Evolutionary conservation across 768 basidiomycete genomes (phyloP), one percentile per base, ranked within the genome.

Genomic region (Agaricus blazei): DNA sequence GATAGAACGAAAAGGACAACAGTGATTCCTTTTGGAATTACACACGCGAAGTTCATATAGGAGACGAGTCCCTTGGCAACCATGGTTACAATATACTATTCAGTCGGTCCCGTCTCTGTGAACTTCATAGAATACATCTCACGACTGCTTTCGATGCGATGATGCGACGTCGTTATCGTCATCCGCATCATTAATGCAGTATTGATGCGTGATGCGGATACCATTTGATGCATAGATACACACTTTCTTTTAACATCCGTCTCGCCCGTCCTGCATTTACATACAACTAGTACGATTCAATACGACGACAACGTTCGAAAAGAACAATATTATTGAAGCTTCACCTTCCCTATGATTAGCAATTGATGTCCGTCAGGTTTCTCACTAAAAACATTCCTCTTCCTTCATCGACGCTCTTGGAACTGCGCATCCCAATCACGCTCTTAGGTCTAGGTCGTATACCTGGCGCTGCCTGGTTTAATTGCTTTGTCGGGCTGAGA

Each of bases 361-460:
- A 61, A 9, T 63, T 63, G 23, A 68, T 75, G 27, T 88, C 90
- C 7, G 90, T 92, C 75, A 92, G 75, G 66, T 92, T 89, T 62
- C 82, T 75, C 45, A 91, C 87, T 54, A 92, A 71, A 68, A 81
- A 87, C 86, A 90, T 79, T 37, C 83, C 85, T 46, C 85, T 73
- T 11, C 84, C 87, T 65, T 88, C 87, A 59, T 88, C 88, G 28
- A 77, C 64, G 54, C 83, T 84, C 64, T 80, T 83, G 24, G 77
- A 65, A 55, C 71, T 77, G 61, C 88, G 75, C 68, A 86, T 82
- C 12, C 87, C 88, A 54, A 87, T 82, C 26, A 88, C 85, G 63
- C 87, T 90, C 75, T 87, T 90, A 9, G 90, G 90, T 52, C 90
- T 72, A 8, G 87, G 82, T 42, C 82, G 74, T 19, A 71, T 65